Evolutionary conservation across 805 yeast species (phyloP), one percentile per base, ranked within the genome.

Genomic region (Lipomyces orientalis): DNA sequence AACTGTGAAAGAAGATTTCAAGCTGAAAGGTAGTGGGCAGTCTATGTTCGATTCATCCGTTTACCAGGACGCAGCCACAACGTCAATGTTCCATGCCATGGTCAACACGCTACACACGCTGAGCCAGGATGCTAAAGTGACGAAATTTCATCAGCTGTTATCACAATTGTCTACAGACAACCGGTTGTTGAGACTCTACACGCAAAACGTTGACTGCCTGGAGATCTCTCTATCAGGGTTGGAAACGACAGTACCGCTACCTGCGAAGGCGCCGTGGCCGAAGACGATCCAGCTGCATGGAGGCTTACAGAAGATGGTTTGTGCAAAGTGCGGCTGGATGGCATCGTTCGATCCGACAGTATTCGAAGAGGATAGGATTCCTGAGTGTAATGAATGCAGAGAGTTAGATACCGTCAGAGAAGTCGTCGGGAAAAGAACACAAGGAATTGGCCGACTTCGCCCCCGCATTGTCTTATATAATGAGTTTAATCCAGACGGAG

Each of bases 401-500:
- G 91, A 88, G 73, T 69, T 85, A 65, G 90, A 89, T 71, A 71
- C 76, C 3, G 84, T 88, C 2, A 79, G 91, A 65, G 74, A 74
- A 49, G 75, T 90, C 68, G 87, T 88, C 60, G 87, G 97, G 70
- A 79, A 90, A 79, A 87, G 88, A 73, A 80, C 80, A 62, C 93
- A 79, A 81, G 92, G 84, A 1, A 75, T 84, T 5, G 93, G 93
- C 2, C 80, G 83, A 61, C 75, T 88, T 54, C 81, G 91, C 67
- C 92, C 93, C 1, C 79, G 90, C 71, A 86, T 88, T 35, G 90
- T 88, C 1, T 76, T 88, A 9, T 88, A 93, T 81, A 83, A 90
- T 80, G 91, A 93, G 73, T 82, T 83, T 64, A 90, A 93, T 75
- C 97, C 97, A 0, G 97, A 92, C 76, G 93, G 95, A 69, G 97